phyloP scores from a whole-genome alignment of 2,329 filamentous ascomycete genomes.

The Fusarium annulatum region DNA sequence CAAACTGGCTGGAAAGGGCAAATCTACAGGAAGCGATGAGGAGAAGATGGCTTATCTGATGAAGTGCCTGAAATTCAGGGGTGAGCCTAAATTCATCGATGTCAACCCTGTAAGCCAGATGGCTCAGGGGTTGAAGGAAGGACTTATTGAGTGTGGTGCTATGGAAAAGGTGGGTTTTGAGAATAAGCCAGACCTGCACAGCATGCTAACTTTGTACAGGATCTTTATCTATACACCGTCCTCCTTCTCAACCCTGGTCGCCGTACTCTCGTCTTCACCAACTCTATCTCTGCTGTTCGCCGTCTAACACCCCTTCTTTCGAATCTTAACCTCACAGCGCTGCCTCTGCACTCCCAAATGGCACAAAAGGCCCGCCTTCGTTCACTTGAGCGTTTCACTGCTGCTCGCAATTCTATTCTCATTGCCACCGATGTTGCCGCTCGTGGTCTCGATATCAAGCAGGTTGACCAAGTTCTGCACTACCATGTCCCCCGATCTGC shows the following conservation, averaged over 20 bases:
- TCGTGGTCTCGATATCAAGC: slow-evolving; percentile 90
- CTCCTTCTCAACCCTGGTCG: slow-evolving; percentile 84
- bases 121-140: slow-evolving; percentile 86
- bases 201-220: slow-evolving; percentile 57
- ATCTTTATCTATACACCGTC: slow-evolving; percentile 91
- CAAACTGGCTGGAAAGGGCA: slow-evolving; percentile 84
- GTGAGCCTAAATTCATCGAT: slow-evolving; percentile 90
- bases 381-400: slow-evolving; percentile 88
- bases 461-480: slow-evolving; percentile 89
- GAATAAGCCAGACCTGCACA: too few species aligned
- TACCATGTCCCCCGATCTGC: slow-evolving; percentile 94
- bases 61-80: slow-evolving; percentile 87
- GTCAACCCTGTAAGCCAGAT: slow-evolving; percentile 91
- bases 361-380: slow-evolving; percentile 94
- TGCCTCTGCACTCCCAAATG: slow-evolving; percentile 93
- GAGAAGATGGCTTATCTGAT: slow-evolving; percentile 94
- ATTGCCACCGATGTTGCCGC: slow-evolving; percentile 95
- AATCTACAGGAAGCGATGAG: slow-evolving; percentile 67
- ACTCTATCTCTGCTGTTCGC: slow-evolving; percentile 92
- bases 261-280: slow-evolving; percentile 91
- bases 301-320: slow-evolving; percentile 87
- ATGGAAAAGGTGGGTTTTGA: slow-evolving; percentile 81
- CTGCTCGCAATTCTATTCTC: slow-evolving; percentile 74
- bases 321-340: slow-evolving; percentile 79
- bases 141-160: slow-evolving; percentile 88